Evolutionary conservation across 1,284 basidiomycete genomes (phyloP).

Genomic region (Athelia psychrophila): DNA sequence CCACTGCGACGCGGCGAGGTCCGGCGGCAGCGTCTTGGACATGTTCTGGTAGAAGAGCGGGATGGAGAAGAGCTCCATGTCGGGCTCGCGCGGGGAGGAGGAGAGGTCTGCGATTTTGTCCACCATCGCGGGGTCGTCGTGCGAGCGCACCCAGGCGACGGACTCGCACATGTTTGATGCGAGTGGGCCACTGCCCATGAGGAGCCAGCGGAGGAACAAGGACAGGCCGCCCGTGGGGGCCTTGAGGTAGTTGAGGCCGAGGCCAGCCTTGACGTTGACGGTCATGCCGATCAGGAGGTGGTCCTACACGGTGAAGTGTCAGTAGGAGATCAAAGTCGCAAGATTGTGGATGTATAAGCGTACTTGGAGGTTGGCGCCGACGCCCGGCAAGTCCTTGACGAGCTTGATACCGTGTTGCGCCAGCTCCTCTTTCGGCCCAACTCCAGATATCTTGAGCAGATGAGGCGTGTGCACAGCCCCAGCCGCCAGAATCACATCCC

Average conservation of each 20-base stretch:
- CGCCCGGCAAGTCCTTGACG: constrained; percentile 32
- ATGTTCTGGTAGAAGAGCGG: background rate
- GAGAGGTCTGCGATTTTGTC: background rate
- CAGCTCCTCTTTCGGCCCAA: constrained; percentile 37
- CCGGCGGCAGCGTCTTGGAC: constrained; percentile 12
- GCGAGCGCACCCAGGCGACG: constrained; percentile 16
- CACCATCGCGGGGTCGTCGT: constrained; percentile 4
- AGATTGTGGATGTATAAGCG: too few species aligned
- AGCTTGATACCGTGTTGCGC: constrained; percentile 29
- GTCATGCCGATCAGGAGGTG: too few species aligned
- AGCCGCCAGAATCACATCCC: constrained; percentile 35
- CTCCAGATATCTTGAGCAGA: constrained; percentile 43
- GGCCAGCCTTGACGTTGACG: too few species aligned
- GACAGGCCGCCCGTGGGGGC: too few species aligned
- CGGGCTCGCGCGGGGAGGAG: background rate
- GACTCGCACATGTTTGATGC: constrained; percentile 20
- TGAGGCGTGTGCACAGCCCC: constrained; percentile 41
- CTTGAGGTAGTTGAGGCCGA: too few species aligned
- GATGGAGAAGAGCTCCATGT: background rate
- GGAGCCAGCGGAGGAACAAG: constrained; percentile 26
- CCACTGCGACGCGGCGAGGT: constrained; percentile 14
- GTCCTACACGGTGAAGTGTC: background rate
- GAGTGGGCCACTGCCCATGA: constrained; percentile 27
- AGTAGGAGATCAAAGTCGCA: too few species aligned
- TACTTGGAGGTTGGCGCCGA: constrained; percentile 35